Base-by-base conservation (phyloP, 2,329 filamentous ascomycete genomes). In the Achaetomium macrosporum region DNA sequence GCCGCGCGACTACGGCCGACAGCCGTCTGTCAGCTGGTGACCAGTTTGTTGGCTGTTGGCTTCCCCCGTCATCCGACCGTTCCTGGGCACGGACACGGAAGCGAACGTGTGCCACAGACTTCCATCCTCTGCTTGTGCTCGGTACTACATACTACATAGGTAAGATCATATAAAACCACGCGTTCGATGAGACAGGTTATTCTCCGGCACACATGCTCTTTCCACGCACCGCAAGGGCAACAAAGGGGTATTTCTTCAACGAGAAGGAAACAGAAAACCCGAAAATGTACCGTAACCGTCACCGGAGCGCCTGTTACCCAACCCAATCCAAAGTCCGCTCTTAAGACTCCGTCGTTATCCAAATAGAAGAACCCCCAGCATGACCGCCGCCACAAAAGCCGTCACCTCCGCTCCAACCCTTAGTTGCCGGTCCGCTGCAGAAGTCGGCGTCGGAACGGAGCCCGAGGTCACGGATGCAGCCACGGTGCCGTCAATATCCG, bases 401-500 rank as follows among this genome's bases (percentile, higher is more conserved):
- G 37, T 15, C 36, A 47, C 6, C 19, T n/a, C 37, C 9, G 16
- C 16, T 31, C 30, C n/a, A 6, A 10, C 33, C n/a, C 6, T 20
- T n/a, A 33, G 39, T 17, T 11, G 25, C 13, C 46, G 33, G 30
- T 33, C 17, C 20, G 42, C 36, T 13, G 40, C 47, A 4, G 52
- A 56, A 3, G 41, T 53, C 16, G 53, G 25, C n/a, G 30, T 6
- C 20, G 52, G 5, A 16, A 37, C 39, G 4, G 25, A 25, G 25
- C 25, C 25, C 25, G 25, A 31, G 4, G 53, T 54, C 43, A 52
- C 31, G 8, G 56, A 39, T 19, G 51, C 42, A 25, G 54, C 55
- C 33, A 53, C 54, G 15, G 52, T 55, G 40, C 53, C 57, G 31
- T 56, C 54, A 42, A 59, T 57, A 36, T 61, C 53, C 4, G 56